These are phyloP conservation scores for Zygoascus meyerae DNA, from an alignment of 1,139 yeast species.

Conservation along the genomic window DNA sequence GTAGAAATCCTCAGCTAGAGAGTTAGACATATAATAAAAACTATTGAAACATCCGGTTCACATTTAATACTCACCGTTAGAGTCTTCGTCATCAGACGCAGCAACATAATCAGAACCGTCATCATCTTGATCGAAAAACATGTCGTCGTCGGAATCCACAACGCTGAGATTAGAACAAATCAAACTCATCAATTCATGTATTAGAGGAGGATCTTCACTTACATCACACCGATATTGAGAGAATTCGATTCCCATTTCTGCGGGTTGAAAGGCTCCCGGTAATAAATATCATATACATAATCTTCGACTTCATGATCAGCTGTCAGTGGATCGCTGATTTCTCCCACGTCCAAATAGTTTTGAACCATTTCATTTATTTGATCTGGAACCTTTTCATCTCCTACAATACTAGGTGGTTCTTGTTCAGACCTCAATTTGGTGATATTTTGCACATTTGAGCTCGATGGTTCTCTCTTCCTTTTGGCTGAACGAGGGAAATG, in stretches of 20 bases:
- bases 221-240: conserved; percentile 35
- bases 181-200: conserved; percentile 1
- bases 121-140: conserved; percentile 43
- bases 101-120: conserved; percentile 38
- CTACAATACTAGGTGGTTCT: neutral
- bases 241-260: conserved; percentile 11
- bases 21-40: neutral
- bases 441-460: conserved; percentile 37
- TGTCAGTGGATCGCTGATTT: conserved; percentile 4
- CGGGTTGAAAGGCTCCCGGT: conserved; percentile 42
- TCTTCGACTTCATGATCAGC: conserved; percentile 45
- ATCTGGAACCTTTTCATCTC: conserved; percentile 19
- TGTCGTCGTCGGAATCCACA: conserved; percentile 51
- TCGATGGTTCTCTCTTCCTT: conserved; percentile 7
- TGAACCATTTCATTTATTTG: conserved; percentile 13
- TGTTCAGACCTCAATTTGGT: conserved; percentile 25
- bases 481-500: conserved; percentile 16
- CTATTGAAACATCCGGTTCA: neutral
- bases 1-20: conserved; percentile 72
- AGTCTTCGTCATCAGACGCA: conserved; percentile 61
- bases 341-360: conserved; percentile 12
- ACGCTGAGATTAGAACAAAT: conserved; percentile 23
- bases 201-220: conserved; percentile 19
- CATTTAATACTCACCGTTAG: conserved; percentile 45
- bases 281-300: conserved; percentile 87